Conservation (phyloP, 768 basidiomycete species). For the Pleurotus tuoliensis region DNA sequence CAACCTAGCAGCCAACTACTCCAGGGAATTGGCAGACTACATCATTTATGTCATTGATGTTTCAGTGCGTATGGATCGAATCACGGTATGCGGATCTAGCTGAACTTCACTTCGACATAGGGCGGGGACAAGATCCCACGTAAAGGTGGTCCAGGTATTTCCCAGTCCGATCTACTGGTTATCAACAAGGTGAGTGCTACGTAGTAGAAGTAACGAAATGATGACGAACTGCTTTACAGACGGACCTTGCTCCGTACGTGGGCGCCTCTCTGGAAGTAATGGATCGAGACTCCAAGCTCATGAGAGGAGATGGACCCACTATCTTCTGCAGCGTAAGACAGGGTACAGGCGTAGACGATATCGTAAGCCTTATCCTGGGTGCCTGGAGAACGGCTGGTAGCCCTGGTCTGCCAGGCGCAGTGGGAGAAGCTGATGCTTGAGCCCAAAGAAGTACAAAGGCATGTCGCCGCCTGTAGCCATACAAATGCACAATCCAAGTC, state of each 20-base stretch:
- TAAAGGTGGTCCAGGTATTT: slow-evolving; percentile 97
- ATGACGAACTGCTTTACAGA: slow-evolving; percentile 42
- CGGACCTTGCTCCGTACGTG: slow-evolving; percentile 89
- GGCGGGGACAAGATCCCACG: slow-evolving; percentile 98
- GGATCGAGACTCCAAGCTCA: slow-evolving; percentile 86
- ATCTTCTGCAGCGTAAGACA: slow-evolving; percentile 85
- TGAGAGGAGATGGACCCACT: slow-evolving; percentile 94
- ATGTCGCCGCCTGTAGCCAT: not conserved
- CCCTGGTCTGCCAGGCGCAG: slow-evolving; percentile 56
- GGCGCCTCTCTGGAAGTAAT: slow-evolving; percentile 92
- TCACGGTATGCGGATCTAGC: not conserved
- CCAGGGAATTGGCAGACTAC: slow-evolving; percentile 93
- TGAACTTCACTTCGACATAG: slow-evolving; percentile 29
- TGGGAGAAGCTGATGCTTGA: slow-evolving; percentile 31
- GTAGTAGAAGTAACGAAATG: not conserved
- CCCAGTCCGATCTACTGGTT: slow-evolving; percentile 89
- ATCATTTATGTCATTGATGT: slow-evolving; percentile 94
- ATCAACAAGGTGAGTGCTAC: slow-evolving; percentile 84
- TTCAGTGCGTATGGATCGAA: slow-evolving; percentile 43
- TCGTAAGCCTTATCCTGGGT: slow-evolving; percentile 74
- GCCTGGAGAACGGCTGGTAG: slow-evolving; percentile 87
- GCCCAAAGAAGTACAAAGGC: not conserved
- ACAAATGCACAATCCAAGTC: no score
- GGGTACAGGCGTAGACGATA: slow-evolving; percentile 73
- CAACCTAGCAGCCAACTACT: slow-evolving; percentile 96